These are phyloP conservation scores for Mycena galericulata DNA, from an alignment of 768 basidiomycete genomes.

Conservation along the genomic window DNA sequence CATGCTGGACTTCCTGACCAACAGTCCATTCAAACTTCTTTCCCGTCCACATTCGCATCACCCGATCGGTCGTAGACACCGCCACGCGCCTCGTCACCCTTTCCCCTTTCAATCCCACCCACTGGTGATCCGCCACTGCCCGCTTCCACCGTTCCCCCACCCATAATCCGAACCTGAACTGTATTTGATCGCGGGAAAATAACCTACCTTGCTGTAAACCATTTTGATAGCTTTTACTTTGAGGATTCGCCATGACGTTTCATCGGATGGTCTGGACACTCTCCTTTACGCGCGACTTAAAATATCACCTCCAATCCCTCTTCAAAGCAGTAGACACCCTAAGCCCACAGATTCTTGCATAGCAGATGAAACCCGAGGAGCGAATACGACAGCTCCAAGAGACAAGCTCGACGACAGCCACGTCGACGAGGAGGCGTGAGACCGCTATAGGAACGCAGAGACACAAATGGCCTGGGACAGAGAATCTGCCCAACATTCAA, in stretches of 20 bases:
- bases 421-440: slow-evolving; percentile 74
- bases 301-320: slow-evolving; percentile 72
- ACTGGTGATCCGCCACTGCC: too few species aligned
- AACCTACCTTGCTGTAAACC: too few species aligned
- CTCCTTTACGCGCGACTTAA: slow-evolving; percentile 69
- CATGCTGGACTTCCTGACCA: too few species aligned
- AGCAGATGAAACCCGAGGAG: slow-evolving; percentile 94
- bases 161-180: too few species aligned
- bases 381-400: slow-evolving; percentile 85
- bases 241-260: slow-evolving; percentile 32
- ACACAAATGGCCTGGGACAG: slow-evolving; percentile 82
- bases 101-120: too few species aligned
- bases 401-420: slow-evolving; percentile 74
- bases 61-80: too few species aligned
- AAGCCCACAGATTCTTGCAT: slow-evolving; percentile 94
- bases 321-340: slow-evolving; percentile 90
- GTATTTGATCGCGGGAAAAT: too few species aligned
- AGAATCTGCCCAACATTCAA: slow-evolving; percentile 83
- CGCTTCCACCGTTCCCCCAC: too few species aligned
- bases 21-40: too few species aligned
- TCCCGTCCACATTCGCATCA: too few species aligned
- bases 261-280: slow-evolving; percentile 31
- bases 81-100: too few species aligned
- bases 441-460: slow-evolving; percentile 80
- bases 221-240: too few species aligned